Base-by-base conservation (phyloP, 139 green algal species). In the Haematococcus lacustris region DNA sequence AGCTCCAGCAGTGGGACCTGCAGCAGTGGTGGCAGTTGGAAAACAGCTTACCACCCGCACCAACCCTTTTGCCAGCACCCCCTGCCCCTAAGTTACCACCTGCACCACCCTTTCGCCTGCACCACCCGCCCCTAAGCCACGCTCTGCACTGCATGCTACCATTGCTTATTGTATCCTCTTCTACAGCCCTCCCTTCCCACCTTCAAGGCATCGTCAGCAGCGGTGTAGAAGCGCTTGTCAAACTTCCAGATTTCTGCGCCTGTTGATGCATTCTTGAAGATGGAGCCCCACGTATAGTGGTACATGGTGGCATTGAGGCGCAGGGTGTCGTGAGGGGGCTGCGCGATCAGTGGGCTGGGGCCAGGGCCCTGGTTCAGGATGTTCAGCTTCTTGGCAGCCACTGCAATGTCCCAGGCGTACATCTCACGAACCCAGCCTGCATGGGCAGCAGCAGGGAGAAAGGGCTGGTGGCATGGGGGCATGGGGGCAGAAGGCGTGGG, bases 401-500 rank as follows among this genome's bases (percentile, higher is more conserved):
- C 73, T 0, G 70, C 79, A 13, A 88, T 87, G 75, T 83, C 79
- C 76, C 91, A 96, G 6, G 88, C 92, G 70, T 96, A 96, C 92
- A 97, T 97, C 75, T 97, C 92, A 1, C 92, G 87, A 51, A 96
- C 85, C 91, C 89, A 96, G 69, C 88, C 81, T 88, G 81, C n/a
- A 61, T 66, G 26, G 17, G 25, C 17, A 38, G 26, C 59, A 66
- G 59, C 47, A 57, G 13, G 47, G 47, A 57, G 47, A 57, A 57
- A 21, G n/a, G n/a, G n/a, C n/a, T n/a, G n/a, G n/a, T n/a, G n/a
- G n/a, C n/a, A n/a, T n/a, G n/a, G n/a, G n/a, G n/a, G n/a, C n/a
- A n/a, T n/a, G n/a, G n/a, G n/a, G n/a, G n/a, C n/a, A n/a, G n/a
- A n/a, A n/a, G n/a, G n/a, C n/a, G n/a, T n/a, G n/a, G n/a, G n/a